phyloP scores from a whole-genome alignment of 805 yeast species.

The Teunomyces lycoperdinae region DNA sequence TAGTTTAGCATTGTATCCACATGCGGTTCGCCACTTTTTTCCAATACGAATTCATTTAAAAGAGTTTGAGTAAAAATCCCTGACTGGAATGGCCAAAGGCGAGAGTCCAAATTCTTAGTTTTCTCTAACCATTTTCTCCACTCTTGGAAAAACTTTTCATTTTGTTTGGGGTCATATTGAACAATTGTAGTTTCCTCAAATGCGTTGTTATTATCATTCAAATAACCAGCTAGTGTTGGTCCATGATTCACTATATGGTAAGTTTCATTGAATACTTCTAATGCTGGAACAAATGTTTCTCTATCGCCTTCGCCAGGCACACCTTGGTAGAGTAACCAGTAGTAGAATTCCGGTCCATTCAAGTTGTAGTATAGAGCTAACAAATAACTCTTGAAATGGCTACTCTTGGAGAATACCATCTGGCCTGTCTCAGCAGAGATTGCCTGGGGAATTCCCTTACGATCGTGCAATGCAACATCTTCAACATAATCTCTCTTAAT shows the following conservation, averaged over 20 bases:
- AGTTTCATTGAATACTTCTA: constrained; percentile 32
- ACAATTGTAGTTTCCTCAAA: constrained; percentile 24
- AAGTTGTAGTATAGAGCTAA: constrained; percentile 35
- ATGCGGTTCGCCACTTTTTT: not conserved
- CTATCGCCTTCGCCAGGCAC: constrained; percentile 33
- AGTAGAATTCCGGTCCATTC: constrained; percentile 27
- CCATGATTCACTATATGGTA: constrained; percentile 27
- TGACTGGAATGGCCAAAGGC: constrained; percentile 17
- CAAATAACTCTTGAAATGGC: constrained; percentile 28
- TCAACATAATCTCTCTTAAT: constrained; percentile 13
- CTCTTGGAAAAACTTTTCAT: constrained; percentile 11
- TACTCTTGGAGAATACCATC: constrained; percentile 31
- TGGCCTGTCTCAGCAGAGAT: constrained; percentile 36
- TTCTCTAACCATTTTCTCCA: constrained; percentile 28
- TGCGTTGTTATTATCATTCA: constrained; percentile 5
- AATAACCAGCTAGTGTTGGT: constrained; percentile 21
- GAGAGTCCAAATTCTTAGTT: constrained; percentile 13
- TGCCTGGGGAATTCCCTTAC: constrained; percentile 28
- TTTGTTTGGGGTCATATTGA: constrained; percentile 19
- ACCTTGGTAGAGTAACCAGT: constrained; percentile 34
- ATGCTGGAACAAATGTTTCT: constrained; percentile 38
- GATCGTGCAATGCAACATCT: constrained; percentile 29
- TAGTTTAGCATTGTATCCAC: constrained; percentile 2
- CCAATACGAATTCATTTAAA: constrained; percentile 9
- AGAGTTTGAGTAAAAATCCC: constrained; percentile 11